These are phyloP conservation scores for Cetraspora pellucida DNA, from an alignment of 192 early-diverging fungal genomes.

Conservation along the genomic window DNA sequence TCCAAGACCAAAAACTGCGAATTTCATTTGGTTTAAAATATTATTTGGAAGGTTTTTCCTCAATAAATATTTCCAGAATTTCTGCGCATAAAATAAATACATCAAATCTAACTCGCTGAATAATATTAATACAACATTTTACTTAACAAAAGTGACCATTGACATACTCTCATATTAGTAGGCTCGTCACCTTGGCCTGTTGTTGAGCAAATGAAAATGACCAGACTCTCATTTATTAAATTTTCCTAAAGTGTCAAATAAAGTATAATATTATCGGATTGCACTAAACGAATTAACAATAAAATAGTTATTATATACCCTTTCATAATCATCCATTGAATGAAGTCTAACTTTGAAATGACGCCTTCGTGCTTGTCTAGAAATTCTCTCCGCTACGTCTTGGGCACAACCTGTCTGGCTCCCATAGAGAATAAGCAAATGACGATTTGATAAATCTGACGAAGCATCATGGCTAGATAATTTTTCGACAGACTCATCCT, in stretches of 20 bases:
- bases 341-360: conserved; percentile 64
- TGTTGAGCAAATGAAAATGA: conserved; percentile 88
- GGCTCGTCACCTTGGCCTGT: conserved; percentile 94
- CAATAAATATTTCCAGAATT: conserved; percentile 90
- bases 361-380: conserved; percentile 75
- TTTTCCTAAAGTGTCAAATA: conserved; percentile 44
- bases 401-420: conserved; percentile 92
- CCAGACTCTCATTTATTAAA: conserved; percentile 61
- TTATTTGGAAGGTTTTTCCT: conserved; percentile 74
- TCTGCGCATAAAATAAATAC: conserved; percentile 34
- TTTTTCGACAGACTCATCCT: too few relatives aligned
- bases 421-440: conserved; percentile 82
- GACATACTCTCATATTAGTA: conserved; percentile 80
- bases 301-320: conserved; percentile 38
- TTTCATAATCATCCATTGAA: conserved; percentile 81
- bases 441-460: conserved; percentile 9
- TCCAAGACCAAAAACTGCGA: conserved; percentile 92
- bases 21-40: conserved; percentile 65
- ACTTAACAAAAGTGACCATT: neutral
- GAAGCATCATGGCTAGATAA: too few relatives aligned
- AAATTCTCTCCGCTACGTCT: conserved; percentile 85
- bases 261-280: neutral
- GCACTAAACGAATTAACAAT: neutral
- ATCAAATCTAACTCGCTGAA: neutral
- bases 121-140: neutral